A percentile compares a stretch with the other conserved stretches of the same genome.
These are phyloP conservation scores for Cylindrotheca closterium DNA, from an alignment of 108 stramenopile genomes.

Conservation along the genomic window DNA sequence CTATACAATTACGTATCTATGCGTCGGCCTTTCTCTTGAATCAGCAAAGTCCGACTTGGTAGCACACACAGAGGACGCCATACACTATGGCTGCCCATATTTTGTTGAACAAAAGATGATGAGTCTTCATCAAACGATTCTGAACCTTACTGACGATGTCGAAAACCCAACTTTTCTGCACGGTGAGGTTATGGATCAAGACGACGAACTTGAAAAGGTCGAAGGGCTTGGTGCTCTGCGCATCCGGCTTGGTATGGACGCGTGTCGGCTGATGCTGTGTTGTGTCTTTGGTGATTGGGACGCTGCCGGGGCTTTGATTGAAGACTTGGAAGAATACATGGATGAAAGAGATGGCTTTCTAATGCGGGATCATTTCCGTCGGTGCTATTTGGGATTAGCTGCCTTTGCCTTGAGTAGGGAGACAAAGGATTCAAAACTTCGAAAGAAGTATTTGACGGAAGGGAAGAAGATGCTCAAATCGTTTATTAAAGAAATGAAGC, in stretches of 20 bases:
- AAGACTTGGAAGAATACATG: slow-evolving; percentile 12
- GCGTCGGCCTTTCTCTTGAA: slow-evolving; percentile 31
- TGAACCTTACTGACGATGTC: slow-evolving; percentile 17
- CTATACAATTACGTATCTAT: slow-evolving; percentile 24
- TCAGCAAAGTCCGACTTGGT: slow-evolving; percentile 23
- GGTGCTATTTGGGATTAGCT: slow-evolving; percentile 16
- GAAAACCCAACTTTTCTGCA: slow-evolving; percentile 19
- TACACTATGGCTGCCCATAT: slow-evolving; percentile 14
- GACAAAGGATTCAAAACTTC: background rate
- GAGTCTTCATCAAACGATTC: slow-evolving; percentile 25
- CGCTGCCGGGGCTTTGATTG: slow-evolving; percentile 10
- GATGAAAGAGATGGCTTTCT: slow-evolving; percentile 3
- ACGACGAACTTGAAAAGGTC: slow-evolving; percentile 3
- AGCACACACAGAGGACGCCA: slow-evolving; percentile 17
- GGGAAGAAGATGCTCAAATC: slow-evolving; percentile 25
- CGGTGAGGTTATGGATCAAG: slow-evolving; percentile 24
- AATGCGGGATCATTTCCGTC: slow-evolving; percentile 11
- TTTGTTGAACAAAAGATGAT: slow-evolving; percentile 9
- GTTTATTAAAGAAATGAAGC: slow-evolving; percentile 10
- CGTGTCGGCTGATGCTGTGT: slow-evolving; percentile 30
- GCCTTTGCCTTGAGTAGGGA: slow-evolving; percentile 5
- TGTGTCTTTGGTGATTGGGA: slow-evolving; percentile 25
- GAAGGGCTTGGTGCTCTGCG: slow-evolving; percentile 16
- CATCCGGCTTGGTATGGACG: slow-evolving; percentile 29
- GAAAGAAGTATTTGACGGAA: slow-evolving; percentile 7